Evolutionary conservation across 2,329 filamentous ascomycete species (phyloP).

Genomic region (Teratosphaeria epicoccoides): DNA sequence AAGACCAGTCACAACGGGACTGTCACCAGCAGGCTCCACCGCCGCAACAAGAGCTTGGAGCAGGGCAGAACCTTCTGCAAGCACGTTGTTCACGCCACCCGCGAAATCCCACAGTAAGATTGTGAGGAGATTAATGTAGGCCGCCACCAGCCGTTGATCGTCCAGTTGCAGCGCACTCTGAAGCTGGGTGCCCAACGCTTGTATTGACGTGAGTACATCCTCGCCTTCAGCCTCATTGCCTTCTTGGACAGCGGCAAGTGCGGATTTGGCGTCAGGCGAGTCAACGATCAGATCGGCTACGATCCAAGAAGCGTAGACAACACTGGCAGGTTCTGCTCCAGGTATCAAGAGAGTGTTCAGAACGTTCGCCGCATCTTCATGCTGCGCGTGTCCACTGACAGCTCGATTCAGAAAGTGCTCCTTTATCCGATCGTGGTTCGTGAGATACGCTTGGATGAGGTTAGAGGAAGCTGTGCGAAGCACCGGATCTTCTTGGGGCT

Average conservation of each 20-base stretch:
- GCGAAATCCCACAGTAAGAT: conserved; percentile 89
- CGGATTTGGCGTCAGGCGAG: conserved; percentile 64
- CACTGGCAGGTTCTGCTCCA: conserved; percentile 70
- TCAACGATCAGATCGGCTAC: conserved; percentile 79
- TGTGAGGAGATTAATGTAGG: conserved; percentile 79
- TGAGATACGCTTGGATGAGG: conserved; percentile 88
- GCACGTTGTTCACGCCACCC: conserved; percentile 82
- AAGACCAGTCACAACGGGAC: conserved; percentile 46
- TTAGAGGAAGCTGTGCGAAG: conserved; percentile 75
- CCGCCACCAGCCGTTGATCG: conserved; percentile 69
- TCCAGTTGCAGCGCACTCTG: conserved; percentile 59
- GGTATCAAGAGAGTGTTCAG: conserved; percentile 67
- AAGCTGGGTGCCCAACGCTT: conserved; percentile 78
- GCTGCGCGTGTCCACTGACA: conserved; percentile 57
- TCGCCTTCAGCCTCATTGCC: conserved; percentile 83
- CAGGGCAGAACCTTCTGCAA: conserved; percentile 86
- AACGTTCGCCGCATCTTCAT: conserved; percentile 73
- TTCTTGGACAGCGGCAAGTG: conserved; percentile 74
- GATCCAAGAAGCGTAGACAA: conserved; percentile 82
- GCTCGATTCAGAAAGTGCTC: conserved; percentile 79
- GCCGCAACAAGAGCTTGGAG: conserved; percentile 47
- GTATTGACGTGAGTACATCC: conserved; percentile 89
- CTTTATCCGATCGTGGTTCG: conserved; percentile 67
- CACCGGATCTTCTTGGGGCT: conserved; percentile 60
- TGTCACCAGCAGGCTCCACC: conserved; percentile 27